Base-by-base conservation (phyloP, 2,329 filamentous ascomycete genomes). In the Arachnomyces sp. region DNA sequence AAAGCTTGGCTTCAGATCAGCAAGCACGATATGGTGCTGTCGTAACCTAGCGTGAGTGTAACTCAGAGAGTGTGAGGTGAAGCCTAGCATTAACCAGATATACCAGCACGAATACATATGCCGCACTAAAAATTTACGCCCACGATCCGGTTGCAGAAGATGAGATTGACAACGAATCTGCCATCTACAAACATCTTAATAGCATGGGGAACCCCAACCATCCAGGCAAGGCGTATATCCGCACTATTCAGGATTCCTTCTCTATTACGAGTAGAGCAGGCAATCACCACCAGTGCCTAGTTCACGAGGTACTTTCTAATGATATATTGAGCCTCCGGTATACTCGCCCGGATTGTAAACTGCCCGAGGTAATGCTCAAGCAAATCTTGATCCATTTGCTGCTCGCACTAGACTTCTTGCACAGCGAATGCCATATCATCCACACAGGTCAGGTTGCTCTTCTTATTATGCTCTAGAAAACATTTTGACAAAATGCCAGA, bases 101-200 rank as follows among this genome's bases (percentile, higher is more conserved):
- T n/a, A 50, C 40, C 30, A 51, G 49, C 37, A 50, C 47, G 18
- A 44, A 50, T 41, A 46, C 45, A 46, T 50, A 48, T 46, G 42
- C 45, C 21, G 49, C 49, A 50, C 41, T 49, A 32, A 50, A 50
- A 34, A 42, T 49, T 43, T 52, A 47, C 33, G 48, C 40, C 37
- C 34, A 47, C 28, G 42, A 47, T 45, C 42, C 50, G 30, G 45
- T 52, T 47, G 46, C 45, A 45, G 44, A 50, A 40, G 42, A 49
- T 50, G 42, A 50, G 38, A 46, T 50, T 46, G 38, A 46, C 18
- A 50, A 52, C 36, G 42, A 49, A 46, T 40, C 40, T 44, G 38
- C 42, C 36, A 49, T 50, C 36, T 52, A 46, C 43, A 49, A 52
- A 49, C 47, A 42, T 46, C 48, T 51, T 36, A 44, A 40, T 39